Conservation (phyloP, 164 flowering plant genomes). For the Stephania cephalantha region DNA sequence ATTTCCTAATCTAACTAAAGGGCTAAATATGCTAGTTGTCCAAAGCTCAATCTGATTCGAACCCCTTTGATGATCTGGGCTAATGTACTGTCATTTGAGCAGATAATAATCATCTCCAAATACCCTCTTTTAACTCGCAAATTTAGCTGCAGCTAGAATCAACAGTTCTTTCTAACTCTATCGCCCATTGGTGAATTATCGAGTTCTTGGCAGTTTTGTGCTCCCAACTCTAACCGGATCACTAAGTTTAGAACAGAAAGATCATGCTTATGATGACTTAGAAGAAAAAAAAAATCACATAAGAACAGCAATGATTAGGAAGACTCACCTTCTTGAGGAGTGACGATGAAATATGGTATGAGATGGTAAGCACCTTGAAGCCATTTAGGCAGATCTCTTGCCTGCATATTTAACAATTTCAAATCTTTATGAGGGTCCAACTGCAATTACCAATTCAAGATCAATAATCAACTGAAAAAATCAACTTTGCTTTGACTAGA, state of each 20-base stretch:
- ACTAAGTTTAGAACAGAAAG: neutral
- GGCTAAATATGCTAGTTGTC: neutral
- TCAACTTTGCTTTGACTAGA: no score
- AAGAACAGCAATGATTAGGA: neutral
- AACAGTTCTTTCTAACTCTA: neutral
- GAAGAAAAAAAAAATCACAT: neutral
- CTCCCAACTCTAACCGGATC: neutral
- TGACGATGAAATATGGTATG: slow-evolving; percentile 84
- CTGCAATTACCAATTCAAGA: no score
- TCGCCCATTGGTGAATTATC: no score
- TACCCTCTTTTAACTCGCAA: neutral
- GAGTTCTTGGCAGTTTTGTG: neutral
- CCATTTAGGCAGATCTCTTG: slow-evolving; percentile 81
- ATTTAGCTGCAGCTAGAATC: neutral
- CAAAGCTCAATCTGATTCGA: neutral
- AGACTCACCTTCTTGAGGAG: slow-evolving; percentile 68
- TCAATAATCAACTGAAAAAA: no score
- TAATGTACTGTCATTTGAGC: neutral
- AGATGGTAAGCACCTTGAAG: slow-evolving; percentile 77
- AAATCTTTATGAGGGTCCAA: slow-evolving; percentile 8
- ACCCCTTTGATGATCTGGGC: neutral
- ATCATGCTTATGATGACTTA: neutral
- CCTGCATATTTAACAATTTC: slow-evolving; percentile 40
- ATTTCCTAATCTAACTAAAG: neutral
- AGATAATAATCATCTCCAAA: no score